Base-by-base conservation (phyloP, 208 protist genomes). In the Acanthamoeba royreba region DNA sequence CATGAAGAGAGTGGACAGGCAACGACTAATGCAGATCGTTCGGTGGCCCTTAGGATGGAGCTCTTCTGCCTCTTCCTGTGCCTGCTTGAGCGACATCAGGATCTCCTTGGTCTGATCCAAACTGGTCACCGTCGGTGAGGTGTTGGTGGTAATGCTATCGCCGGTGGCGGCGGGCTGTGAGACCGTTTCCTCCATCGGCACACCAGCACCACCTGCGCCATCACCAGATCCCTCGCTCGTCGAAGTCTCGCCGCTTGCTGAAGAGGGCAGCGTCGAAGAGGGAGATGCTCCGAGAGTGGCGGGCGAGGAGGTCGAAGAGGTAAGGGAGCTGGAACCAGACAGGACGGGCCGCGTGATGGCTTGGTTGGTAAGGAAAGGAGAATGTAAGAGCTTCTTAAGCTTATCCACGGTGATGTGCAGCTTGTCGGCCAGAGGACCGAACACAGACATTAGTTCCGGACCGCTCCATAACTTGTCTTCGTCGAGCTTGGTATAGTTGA, bases 351-450 rank as follows among this genome's bases (percentile, higher is more conserved):
- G n/a, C 35, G 66, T 40, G 66, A 79, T 79, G 66, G 35, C 66
- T 79, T 79, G 66, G 28, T 79, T 79, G n/a, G 66, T 79, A n/a
- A 79, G 17, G 31, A 79, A 79, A n/a, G 66, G 66, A 11, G 66
- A 79, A n/a, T 79, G 66, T n/a, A 79, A n/a, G 31, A 79, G 66
- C n/a, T 79, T 79, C 66, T 79, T 79, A 19, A 79, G 35, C n/a
- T 79, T 31, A 79, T 79, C 66, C 17, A 79, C 66, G 35, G 66
- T 31, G 35, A 79, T 79, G 35, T 79, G 66, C n/a, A 79, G 66
- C 35, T 79, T 79, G 66, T 79, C 66, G 35, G 66, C 66, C 66
- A 79, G 66, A 11, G 66, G 66, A 31, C 66, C 66, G 35, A 79
- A 79, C 31, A 79, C 35, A n/a, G 66, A 40, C 66, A 79, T 79